Evolutionary conservation across 441 rosid genomes (phyloP).

Genomic region (Gossypium trilobum): DNA sequence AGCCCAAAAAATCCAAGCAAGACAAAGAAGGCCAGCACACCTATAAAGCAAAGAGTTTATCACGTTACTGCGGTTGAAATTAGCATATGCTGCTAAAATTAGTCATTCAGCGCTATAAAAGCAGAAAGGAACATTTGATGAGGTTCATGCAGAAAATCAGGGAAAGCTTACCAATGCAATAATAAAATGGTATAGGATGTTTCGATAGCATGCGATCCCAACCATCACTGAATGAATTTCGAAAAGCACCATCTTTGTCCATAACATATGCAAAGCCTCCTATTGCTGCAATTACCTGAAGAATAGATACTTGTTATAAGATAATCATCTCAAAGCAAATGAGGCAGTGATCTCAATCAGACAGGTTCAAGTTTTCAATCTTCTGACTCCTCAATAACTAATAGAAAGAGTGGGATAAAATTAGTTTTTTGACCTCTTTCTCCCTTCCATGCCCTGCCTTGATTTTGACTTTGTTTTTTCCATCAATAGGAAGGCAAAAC

Average conservation of each 20-base stretch:
- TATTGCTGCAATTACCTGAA: slow-evolving; percentile 58
- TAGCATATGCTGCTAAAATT: no score
- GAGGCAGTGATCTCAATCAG: not conserved
- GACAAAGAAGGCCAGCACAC: no score
- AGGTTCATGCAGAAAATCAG: no score
- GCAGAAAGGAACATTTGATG: no score
- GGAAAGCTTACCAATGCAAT: no score
- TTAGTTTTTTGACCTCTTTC: not conserved
- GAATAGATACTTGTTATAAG: not conserved
- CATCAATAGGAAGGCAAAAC: not conserved
- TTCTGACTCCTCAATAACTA: not conserved
- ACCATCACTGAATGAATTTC: slow-evolving; percentile 82
- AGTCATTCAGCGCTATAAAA: no score
- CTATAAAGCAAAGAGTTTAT: no score
- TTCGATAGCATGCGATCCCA: no score
- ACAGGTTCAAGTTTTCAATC: not conserved
- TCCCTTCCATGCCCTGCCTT: not conserved
- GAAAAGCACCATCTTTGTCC: slow-evolving; percentile 89
- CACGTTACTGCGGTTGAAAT: no score
- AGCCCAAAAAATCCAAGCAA: no score
- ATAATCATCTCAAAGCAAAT: not conserved
- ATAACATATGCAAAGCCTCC: slow-evolving; percentile 79
- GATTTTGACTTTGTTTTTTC: not conserved
- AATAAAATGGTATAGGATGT: no score
- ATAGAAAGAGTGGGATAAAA: not conserved